These are phyloP conservation scores for Dimocarpus longan DNA, from an alignment of 345 rosid species.

Conservation along the genomic window DNA sequence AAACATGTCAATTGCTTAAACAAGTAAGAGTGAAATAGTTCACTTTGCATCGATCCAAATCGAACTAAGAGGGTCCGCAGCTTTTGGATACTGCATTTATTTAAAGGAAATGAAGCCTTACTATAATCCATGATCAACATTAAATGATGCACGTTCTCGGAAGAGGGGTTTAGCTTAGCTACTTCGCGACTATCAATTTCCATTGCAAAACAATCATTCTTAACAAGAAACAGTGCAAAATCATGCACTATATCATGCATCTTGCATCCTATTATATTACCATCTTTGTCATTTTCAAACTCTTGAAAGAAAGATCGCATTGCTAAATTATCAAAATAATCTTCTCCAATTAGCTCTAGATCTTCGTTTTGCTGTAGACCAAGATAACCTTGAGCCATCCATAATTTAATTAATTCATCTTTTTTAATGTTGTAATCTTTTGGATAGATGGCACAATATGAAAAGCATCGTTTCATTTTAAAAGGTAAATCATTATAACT, in stretches of 20 bases:
- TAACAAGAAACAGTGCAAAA: too few relatives aligned
- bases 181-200: too few relatives aligned
- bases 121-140: too few relatives aligned
- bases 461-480: neutral
- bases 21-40: neutral
- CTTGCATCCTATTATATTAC: too few relatives aligned
- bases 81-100: neutral
- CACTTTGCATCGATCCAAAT: neutral
- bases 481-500: neutral
- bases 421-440: neutral
- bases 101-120: too few relatives aligned
- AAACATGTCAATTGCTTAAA: neutral
- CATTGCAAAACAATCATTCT: too few relatives aligned
- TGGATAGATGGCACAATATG: neutral
- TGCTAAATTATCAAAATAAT: neutral
- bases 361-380: neutral
- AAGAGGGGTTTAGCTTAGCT: too few relatives aligned
- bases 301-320: neutral
- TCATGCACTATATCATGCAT: neutral
- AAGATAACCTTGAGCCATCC: slow-evolving; percentile 10
- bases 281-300: neutral
- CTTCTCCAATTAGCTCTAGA: neutral
- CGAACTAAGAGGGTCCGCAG: neutral
- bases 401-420: neutral
- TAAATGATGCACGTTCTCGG: too few relatives aligned